These are phyloP conservation scores for Rutstroemia sp. DNA, from an alignment of 2,329 filamentous ascomycete species.

Conservation along the genomic window DNA sequence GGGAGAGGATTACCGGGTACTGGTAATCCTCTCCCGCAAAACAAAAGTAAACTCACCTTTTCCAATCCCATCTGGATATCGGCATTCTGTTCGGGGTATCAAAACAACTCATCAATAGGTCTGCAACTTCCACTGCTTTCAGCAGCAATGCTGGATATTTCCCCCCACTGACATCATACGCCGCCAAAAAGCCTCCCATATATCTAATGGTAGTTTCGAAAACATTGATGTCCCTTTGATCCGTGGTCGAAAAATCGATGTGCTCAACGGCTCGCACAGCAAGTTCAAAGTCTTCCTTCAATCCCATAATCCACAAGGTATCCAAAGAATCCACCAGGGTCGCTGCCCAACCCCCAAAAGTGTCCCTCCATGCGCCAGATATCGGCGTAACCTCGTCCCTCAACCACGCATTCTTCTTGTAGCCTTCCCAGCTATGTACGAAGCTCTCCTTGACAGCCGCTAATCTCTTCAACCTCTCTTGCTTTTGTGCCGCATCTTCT, in stretches of 20 bases:
- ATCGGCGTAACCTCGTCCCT: slow-evolving; percentile 81
- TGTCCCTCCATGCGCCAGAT: slow-evolving; percentile 59
- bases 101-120: slow-evolving; percentile 64
- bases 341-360: slow-evolving; percentile 88
- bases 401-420: slow-evolving; percentile 71
- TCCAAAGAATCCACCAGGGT: slow-evolving; percentile 79
- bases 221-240: slow-evolving; percentile 35
- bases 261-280: slow-evolving; percentile 59
- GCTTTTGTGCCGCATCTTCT: slow-evolving; percentile 19
- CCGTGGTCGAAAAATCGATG: slow-evolving; percentile 74
- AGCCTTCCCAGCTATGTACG: slow-evolving; percentile 63
- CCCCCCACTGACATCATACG: slow-evolving; percentile 76
- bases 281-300: slow-evolving; percentile 72
- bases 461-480: slow-evolving; percentile 19
- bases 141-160: slow-evolving; percentile 58
- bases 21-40: too few species aligned
- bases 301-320: slow-evolving; percentile 79
- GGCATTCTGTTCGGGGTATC: slow-evolving; percentile 94
- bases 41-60: slow-evolving; percentile 39
- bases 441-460: slow-evolving; percentile 27
- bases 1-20: too few species aligned
- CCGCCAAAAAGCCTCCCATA: slow-evolving; percentile 75
- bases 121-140: slow-evolving; percentile 64
- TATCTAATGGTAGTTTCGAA: slow-evolving; percentile 94
- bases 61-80: slow-evolving; percentile 37